Evolutionary conservation across 2,329 filamentous ascomycete genomes (phyloP).

Genomic region (Colletotrichum trifolii): DNA sequence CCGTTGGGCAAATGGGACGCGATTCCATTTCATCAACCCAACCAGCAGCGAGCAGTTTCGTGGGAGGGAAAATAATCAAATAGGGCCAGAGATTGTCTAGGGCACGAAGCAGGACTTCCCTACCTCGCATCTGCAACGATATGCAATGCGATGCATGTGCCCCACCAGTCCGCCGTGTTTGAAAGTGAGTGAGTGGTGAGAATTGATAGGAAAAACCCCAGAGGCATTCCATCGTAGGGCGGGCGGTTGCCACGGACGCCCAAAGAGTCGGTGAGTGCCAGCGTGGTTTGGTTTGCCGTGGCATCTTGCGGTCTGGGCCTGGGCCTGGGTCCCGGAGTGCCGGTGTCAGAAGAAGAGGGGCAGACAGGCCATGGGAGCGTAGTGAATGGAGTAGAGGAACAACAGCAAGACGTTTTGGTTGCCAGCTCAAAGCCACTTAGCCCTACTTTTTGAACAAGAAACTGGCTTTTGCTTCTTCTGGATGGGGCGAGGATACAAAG

Average conservation of each 20-base stretch:
- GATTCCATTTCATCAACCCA: conserved; percentile 20
- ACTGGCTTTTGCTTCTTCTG: not conserved
- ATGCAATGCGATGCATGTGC: conserved; percentile 35
- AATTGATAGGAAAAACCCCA: not conserved
- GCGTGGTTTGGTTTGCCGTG: not conserved
- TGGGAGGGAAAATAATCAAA: conserved; percentile 20
- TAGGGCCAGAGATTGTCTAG: conserved; percentile 23
- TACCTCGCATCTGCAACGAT: conserved; percentile 33
- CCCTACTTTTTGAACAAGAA: conserved; percentile 29
- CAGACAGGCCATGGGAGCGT: not conserved
- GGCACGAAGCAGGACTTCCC: conserved; percentile 9
- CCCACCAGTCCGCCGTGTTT: conserved; percentile 29
- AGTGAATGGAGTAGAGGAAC: not conserved
- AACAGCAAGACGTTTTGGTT: not conserved
- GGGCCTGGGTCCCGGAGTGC: conserved; percentile 28
- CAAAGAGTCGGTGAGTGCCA: conserved; percentile 36
- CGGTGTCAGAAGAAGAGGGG: conserved; percentile 12
- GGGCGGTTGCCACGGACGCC: conserved; percentile 30
- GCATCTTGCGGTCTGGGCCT: conserved; percentile 16
- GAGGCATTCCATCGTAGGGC: conserved; percentile 13
- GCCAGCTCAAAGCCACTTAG: not conserved
- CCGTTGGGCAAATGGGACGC: conserved; percentile 3
- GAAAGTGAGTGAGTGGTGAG: not conserved
- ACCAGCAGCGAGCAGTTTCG: conserved; percentile 20
- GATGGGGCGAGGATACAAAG: not conserved